Base-by-base conservation (phyloP, 1,139 yeast species). In the Zygosaccharomyces sapae region DNA sequence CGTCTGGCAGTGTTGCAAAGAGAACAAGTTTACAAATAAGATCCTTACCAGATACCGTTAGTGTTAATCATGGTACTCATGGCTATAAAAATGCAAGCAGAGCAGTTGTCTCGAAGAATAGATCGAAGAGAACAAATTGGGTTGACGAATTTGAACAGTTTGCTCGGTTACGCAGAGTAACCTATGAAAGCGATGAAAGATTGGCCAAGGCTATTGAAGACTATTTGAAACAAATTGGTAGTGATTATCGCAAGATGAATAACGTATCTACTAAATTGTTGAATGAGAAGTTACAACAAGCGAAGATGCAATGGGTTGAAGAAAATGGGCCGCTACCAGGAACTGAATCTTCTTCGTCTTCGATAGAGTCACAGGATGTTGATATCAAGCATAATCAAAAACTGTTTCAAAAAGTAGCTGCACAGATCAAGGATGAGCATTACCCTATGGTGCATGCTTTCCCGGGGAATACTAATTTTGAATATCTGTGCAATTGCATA, bases 401-500 rank as follows among this genome's bases (percentile, higher is more conserved):
- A 16, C 29, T 37, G 34, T 47, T 50, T 29, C 46, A 46, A 16
- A 43, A 45, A 40, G 41, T 44, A 19, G 25, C 49, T 35, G 44
- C 50, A 12, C 44, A 47, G 24, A 44, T 53, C 8, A 46, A 43
- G 46, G 51, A 50, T n/a, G 46, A 50, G 6, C 59, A 59, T 45
- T 38, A 41, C 9, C 65, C 65, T 5, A 53, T 38, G 33, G 57
- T 62, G 19, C 46, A 49, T 45, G 47, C 57, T 20, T 29, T 48
- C 8, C 65, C 67, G 5, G 55, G 55, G 5, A 46, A 53, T n/a
- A 33, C 56, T 2, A 53, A 48, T 34, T 62, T 61, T 47, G 50
- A 49, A n/a, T 58, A 61, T 40, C 44, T 64, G 3, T 38, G 45
- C 27, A 55, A 58, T 33, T 48, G 55, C 5, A 54, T 71, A 19